phyloP scores from a whole-genome alignment of 2,329 filamentous ascomycete genomes.

The Beauveria varroae region DNA sequence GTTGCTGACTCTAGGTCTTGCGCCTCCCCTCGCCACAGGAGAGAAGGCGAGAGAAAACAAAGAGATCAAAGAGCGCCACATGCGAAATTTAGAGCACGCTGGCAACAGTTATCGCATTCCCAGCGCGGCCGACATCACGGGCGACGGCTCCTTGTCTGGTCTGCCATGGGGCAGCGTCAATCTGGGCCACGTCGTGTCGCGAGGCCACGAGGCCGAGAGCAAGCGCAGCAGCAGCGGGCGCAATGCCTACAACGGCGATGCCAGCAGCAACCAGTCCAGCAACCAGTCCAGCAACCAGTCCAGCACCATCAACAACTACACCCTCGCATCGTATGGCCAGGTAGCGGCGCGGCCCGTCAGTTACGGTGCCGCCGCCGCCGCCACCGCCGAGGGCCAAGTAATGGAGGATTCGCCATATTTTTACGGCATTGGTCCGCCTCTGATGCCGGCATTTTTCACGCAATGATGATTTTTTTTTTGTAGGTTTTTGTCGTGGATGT shows the following conservation, averaged over 20 bases:
- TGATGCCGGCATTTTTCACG: slow-evolving; percentile 3
- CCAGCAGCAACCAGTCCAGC: slow-evolving; percentile 21
- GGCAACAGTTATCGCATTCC: slow-evolving; percentile 57
- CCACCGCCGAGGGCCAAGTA: slow-evolving; percentile 26
- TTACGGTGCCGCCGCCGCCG: slow-evolving; percentile 26
- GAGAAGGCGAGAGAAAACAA: slow-evolving; percentile 62
- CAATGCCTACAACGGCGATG: slow-evolving; percentile 25
- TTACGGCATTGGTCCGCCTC: slow-evolving; percentile 18
- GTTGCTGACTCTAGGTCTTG: slow-evolving; percentile 8
- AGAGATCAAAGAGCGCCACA: slow-evolving; percentile 56
- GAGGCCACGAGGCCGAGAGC: slow-evolving; percentile 43
- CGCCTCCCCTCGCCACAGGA: slow-evolving; percentile 35
- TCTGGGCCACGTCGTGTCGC: slow-evolving; percentile 45
- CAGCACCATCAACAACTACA: slow-evolving; percentile 16
- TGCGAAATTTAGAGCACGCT: slow-evolving; percentile 56
- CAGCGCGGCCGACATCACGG: slow-evolving; percentile 45
- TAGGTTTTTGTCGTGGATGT: neutral
- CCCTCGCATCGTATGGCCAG: slow-evolving; percentile 16
- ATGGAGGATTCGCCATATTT: slow-evolving; percentile 23
- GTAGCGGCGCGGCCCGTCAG: slow-evolving; percentile 22
- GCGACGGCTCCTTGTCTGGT: slow-evolving; percentile 48
- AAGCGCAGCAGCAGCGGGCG: slow-evolving; percentile 34
- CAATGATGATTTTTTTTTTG: neutral
- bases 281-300: slow-evolving; percentile 20
- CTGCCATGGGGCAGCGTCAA: slow-evolving; percentile 66